Evolutionary conservation across 805 yeast genomes (phyloP).

Genomic region (Ogataea ganodermae): DNA sequence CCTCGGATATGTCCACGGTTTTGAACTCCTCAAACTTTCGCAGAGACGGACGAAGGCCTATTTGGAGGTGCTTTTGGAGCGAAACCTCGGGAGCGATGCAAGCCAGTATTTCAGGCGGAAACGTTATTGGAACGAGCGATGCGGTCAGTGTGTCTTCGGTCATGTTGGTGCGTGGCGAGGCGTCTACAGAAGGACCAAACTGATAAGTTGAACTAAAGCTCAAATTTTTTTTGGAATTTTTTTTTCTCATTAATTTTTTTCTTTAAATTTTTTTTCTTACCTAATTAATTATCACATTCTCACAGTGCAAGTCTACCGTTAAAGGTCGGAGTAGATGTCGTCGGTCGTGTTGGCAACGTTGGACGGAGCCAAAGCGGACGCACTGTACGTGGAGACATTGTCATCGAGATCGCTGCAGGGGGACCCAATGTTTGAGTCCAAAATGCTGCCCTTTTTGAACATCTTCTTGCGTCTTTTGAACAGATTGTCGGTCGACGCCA

Average conservation of each 20-base stretch:
- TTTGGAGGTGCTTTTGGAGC: conserved; percentile 71
- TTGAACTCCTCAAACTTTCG: conserved; percentile 75
- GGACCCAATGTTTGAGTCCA: conserved; percentile 32
- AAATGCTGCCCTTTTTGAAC: conserved; percentile 12
- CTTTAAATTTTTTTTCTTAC: neutral
- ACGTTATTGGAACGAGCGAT: conserved; percentile 46
- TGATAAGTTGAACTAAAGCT: no score
- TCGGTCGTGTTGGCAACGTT: conserved; percentile 8
- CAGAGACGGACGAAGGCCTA: conserved; percentile 75
- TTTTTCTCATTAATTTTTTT: neutral
- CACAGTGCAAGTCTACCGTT: neutral
- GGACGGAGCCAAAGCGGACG: conserved; percentile 30
- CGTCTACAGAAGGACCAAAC: no score
- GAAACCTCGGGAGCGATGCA: conserved; percentile 85
- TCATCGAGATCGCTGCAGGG: conserved; percentile 36
- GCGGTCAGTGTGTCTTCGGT: conserved; percentile 1
- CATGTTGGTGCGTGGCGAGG: neutral
- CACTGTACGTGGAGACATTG: conserved; percentile 33
- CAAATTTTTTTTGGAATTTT: neutral
- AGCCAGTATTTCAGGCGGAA: conserved; percentile 81
- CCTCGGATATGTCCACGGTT: conserved; percentile 45
- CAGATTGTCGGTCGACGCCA: conserved; percentile 11
- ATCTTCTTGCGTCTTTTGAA: conserved; percentile 28
- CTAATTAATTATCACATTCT: no score
- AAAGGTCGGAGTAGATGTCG: conserved; percentile 17